phyloP scores from a whole-genome alignment of 2,329 filamentous ascomycete species.

The Zalaria obscura region DNA sequence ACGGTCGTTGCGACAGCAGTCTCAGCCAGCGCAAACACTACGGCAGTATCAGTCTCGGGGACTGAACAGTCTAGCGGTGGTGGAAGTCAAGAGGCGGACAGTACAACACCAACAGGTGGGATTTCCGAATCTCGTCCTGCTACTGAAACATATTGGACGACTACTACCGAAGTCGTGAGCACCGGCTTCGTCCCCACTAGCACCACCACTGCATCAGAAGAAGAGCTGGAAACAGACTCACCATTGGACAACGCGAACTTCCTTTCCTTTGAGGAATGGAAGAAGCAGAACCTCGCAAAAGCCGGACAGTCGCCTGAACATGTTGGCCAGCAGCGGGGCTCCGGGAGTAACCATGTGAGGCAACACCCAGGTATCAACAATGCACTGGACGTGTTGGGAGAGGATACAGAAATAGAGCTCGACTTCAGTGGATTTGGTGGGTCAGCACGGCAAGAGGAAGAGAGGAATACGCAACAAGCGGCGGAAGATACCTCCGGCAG shows the following conservation, averaged over 20 bases:
- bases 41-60: no score
- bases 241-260: constrained; percentile 66
- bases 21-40: no score
- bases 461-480: constrained; percentile 1
- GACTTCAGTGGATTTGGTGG: constrained; percentile 52
- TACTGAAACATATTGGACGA: not conserved
- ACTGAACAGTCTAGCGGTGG: no score
- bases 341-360: constrained; percentile 31
- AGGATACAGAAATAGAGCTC: constrained; percentile 75
- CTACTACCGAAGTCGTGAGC: not conserved
- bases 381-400: constrained; percentile 65
- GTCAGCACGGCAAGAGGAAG: constrained; percentile 6
- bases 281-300: constrained; percentile 78
- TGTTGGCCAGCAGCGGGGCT: constrained; percentile 41
- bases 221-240: constrained; percentile 47
- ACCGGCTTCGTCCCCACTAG: not conserved
- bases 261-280: constrained; percentile 97
- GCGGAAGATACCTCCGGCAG: constrained; percentile 1
- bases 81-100: not conserved
- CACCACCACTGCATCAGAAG: constrained; percentile 14
- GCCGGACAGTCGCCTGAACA: constrained; percentile 65
- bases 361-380: constrained; percentile 43
- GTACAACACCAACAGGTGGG: constrained; percentile 4
- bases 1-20: no score
- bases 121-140: not conserved